phyloP scores from a whole-genome alignment of 345 rosid species.

The Turnera subulata region DNA sequence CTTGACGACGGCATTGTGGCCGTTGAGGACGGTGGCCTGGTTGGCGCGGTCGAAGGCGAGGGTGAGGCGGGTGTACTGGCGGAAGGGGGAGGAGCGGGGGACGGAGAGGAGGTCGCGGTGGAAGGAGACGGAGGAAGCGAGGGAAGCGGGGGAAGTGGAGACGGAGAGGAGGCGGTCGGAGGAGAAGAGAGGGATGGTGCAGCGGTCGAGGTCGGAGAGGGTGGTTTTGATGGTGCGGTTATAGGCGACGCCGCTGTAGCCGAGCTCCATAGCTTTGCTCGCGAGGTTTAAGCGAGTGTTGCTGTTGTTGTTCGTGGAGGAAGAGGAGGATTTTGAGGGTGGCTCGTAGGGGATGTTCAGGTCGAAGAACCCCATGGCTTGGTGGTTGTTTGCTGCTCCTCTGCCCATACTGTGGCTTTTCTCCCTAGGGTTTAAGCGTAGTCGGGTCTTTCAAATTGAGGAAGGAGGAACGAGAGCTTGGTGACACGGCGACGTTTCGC shows the following conservation, averaged over 20 bases:
- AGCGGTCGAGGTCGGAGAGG: constrained; percentile 56
- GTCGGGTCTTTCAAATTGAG: no score
- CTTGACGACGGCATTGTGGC: constrained; percentile 65
- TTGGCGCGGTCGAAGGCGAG: constrained; percentile 49
- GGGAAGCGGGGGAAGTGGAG: constrained; percentile 46
- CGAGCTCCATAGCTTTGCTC: constrained; percentile 77
- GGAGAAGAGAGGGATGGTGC: constrained; percentile 55
- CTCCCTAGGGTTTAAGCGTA: no score
- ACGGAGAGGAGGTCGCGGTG: constrained; percentile 73
- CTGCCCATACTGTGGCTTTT: no score
- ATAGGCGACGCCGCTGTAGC: constrained; percentile 62
- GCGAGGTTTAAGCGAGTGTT: constrained; percentile 43
- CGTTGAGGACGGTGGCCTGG: constrained; percentile 57
- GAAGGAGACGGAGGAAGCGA: constrained; percentile 59
- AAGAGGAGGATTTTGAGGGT: constrained; percentile 15
- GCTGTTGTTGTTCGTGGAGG: no score
- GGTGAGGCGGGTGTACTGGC: constrained; percentile 86
- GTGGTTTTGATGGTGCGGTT: constrained; percentile 49
- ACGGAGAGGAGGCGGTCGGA: constrained; percentile 62
- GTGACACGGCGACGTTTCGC: no score
- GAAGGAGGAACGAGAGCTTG: no score
- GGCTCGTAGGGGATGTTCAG: constrained; percentile 57
- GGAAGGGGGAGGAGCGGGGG: constrained; percentile 61
- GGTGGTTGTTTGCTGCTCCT: no score
- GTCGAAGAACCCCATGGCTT: constrained; percentile 73